Evolutionary conservation across 2,329 filamentous ascomycete genomes (phyloP).

Genomic region (Parafenestella ontariensis): DNA sequence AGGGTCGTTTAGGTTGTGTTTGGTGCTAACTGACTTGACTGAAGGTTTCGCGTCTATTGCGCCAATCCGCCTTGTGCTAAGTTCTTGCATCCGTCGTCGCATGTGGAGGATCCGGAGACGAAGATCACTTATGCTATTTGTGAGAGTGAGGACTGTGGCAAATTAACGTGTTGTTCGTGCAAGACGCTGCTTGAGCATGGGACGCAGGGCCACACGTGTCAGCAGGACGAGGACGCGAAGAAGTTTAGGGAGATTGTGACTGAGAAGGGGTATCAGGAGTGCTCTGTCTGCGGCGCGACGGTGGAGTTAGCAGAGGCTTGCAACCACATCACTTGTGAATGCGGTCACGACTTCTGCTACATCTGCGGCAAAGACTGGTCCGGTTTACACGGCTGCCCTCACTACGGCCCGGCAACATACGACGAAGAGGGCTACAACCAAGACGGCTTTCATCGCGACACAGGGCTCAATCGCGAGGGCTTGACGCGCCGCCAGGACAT

Average conservation of each 20-base stretch:
- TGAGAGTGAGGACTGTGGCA: slow-evolving; percentile 23
- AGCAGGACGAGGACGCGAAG: slow-evolving; percentile 26
- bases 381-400: slow-evolving; percentile 39
- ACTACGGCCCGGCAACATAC: slow-evolving; percentile 38
- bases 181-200: slow-evolving; percentile 20
- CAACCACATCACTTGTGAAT: slow-evolving; percentile 44
- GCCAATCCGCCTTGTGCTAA: slow-evolving; percentile 25
- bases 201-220: slow-evolving; percentile 25
- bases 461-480: slow-evolving; percentile 34
- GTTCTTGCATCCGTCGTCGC: slow-evolving; percentile 30
- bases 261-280: slow-evolving; percentile 39
- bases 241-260: slow-evolving; percentile 32
- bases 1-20: not conserved
- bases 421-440: slow-evolving; percentile 44
- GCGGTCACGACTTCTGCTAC: slow-evolving; percentile 43
- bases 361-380: slow-evolving; percentile 40
- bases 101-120: slow-evolving; percentile 18
- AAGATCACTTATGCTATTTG: slow-evolving; percentile 32
- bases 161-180: slow-evolving; percentile 35
- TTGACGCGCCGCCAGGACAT: slow-evolving; percentile 24
- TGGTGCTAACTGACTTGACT: slow-evolving; percentile 1
- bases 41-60: slow-evolving; percentile 40
- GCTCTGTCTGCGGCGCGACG: slow-evolving; percentile 30
- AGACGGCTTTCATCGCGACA: slow-evolving; percentile 38
- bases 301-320: slow-evolving; percentile 44